Percentiles rank a stretch among this genome's conserved stretches.
phyloP scores from a whole-genome alignment of 495 filamentous ascomycete species.

The Neurospora sp. region DNA sequence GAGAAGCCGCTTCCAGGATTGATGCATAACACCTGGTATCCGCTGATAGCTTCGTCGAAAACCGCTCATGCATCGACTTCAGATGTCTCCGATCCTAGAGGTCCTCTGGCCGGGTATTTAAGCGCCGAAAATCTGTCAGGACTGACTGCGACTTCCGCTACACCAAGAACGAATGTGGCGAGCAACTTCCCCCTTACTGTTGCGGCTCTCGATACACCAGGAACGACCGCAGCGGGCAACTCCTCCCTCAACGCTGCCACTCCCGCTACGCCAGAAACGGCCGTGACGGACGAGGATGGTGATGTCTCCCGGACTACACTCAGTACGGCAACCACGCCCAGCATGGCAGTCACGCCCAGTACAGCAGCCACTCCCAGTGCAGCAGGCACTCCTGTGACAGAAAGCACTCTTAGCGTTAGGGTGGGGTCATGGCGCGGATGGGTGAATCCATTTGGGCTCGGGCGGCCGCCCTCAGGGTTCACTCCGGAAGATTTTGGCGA shows the following conservation, averaged over 20 bases:
- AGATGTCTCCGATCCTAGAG: neutral
- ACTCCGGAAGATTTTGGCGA: neutral
- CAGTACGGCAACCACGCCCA: neutral
- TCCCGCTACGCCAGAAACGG: neutral
- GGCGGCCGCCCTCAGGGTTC: neutral
- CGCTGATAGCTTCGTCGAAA: neutral
- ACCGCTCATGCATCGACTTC: neutral
- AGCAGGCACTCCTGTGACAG: neutral
- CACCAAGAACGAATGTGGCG: neutral
- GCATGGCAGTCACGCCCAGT: neutral
- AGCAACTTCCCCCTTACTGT: neutral
- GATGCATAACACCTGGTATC: neutral
- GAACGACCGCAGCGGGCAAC: too few relatives aligned
- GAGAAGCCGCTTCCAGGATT: neutral
- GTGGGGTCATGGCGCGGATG: neutral
- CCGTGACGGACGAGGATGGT: neutral
- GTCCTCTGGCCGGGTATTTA: neutral
- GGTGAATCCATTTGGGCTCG: neutral
- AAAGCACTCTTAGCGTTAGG: neutral
- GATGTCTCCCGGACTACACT: neutral
- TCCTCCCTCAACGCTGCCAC: neutral
- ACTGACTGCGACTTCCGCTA: neutral
- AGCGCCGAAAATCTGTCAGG: neutral
- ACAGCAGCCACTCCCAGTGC: neutral
- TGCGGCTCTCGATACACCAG: too few relatives aligned